Percentiles rank a stretch among this genome's conserved stretches.
phyloP scores from a whole-genome alignment of 352 stramenopile species.

The Globisporangium okanoganense region DNA sequence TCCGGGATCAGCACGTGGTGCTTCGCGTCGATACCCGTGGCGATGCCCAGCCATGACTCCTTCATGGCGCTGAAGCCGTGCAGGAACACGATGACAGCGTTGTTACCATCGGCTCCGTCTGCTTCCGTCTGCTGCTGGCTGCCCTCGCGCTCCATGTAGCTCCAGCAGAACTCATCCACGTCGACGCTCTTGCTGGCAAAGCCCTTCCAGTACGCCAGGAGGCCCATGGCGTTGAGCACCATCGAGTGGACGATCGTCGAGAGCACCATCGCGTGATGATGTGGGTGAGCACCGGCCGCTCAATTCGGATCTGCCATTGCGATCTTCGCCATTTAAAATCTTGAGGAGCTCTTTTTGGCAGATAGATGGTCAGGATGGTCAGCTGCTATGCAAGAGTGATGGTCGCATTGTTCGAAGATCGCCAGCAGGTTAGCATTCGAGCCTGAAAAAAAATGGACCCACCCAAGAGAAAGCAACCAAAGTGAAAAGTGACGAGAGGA shows the following conservation, averaged over 20 bases:
- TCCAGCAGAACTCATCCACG: conserved; percentile 62
- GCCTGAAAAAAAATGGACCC: too few species aligned
- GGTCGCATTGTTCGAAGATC: not conserved
- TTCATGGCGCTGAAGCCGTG: conserved; percentile 76
- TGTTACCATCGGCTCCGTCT: not conserved
- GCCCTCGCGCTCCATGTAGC: conserved; percentile 57
- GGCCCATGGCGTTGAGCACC: conserved; percentile 37
- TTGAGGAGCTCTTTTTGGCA: not conserved
- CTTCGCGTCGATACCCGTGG: conserved; percentile 40
- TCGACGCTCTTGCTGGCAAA: conserved; percentile 43
- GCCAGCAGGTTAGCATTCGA: too few species aligned
- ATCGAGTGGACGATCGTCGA: conserved; percentile 21
- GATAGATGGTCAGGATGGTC: too few species aligned
- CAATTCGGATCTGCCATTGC: not conserved
- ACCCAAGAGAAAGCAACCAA: too few species aligned
- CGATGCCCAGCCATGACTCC: conserved; percentile 59
- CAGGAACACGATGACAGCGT: conserved; percentile 54
- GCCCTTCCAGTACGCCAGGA: conserved; percentile 47
- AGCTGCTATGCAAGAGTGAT: too few species aligned
- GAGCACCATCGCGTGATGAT: conserved; percentile 19
- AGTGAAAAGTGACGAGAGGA: too few species aligned
- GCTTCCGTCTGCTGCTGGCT: conserved; percentile 15
- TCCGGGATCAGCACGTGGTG: conserved; percentile 64
- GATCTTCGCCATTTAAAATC: not conserved
- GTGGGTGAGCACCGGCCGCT: not conserved